Percentiles rank a stretch among this genome's conserved stretches.
Conservation (phyloP, 116 monocot genomes). For the Iris pallida region DNA sequence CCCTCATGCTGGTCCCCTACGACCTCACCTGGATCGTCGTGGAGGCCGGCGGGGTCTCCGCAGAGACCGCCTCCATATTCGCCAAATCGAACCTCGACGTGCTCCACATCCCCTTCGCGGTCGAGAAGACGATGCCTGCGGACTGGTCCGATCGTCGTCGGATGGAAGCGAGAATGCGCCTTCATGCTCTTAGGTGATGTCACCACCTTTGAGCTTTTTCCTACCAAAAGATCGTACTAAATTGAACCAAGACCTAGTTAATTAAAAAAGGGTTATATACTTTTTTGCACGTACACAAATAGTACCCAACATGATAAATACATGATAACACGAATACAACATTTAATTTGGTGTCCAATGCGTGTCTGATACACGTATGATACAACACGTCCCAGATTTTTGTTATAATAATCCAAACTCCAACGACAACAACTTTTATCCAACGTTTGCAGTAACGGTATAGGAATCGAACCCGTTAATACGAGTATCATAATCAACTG, state of each 20-base stretch:
- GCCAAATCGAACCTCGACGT: conserved; percentile 30
- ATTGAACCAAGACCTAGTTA: not conserved
- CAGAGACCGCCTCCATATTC: conserved; percentile 50
- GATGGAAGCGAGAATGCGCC: conserved; percentile 70
- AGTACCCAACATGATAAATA: too few relatives aligned
- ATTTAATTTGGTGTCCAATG: too few relatives aligned
- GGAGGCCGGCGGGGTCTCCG: conserved; percentile 67
- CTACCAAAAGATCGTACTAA: not conserved
- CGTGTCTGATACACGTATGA: too few relatives aligned
- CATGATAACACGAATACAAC: too few relatives aligned
- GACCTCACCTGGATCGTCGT: conserved; percentile 89
- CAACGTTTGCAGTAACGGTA: too few relatives aligned
- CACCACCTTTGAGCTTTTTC: not conserved
- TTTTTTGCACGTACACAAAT: too few relatives aligned
- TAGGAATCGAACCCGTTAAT: too few relatives aligned
- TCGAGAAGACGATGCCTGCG: conserved; percentile 45
- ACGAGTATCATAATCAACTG: too few relatives aligned
- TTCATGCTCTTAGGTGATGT: conserved; percentile 61
- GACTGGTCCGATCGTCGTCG: conserved; percentile 62
- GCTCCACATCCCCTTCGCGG: conserved; percentile 66
- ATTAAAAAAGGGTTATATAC: too few relatives aligned
- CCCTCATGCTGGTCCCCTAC: conserved; percentile 67
- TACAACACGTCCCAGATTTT: too few relatives aligned
- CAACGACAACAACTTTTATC: too few relatives aligned
- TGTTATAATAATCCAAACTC: too few relatives aligned